These are phyloP conservation scores for Nemania diffusa DNA, from an alignment of 2,329 filamentous ascomycete genomes.

Conservation along the genomic window DNA sequence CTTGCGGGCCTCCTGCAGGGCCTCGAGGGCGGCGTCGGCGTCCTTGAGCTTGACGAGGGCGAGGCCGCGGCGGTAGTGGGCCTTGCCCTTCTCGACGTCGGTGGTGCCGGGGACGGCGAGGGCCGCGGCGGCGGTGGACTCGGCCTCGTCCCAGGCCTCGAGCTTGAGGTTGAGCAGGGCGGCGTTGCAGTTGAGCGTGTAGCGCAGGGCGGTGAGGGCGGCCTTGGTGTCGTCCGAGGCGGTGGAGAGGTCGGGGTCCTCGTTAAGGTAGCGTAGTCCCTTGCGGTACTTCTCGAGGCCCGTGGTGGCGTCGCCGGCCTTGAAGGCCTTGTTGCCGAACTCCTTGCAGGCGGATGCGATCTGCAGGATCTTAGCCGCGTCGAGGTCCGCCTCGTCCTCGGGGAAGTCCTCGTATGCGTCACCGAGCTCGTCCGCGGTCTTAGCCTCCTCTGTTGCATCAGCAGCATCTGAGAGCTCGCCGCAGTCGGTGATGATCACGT, in stretches of 20 bases:
- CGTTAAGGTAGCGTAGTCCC: conserved; percentile 70
- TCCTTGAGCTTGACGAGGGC: conserved; percentile 83
- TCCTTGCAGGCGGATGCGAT: conserved; percentile 89
- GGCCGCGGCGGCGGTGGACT: conserved; percentile 76
- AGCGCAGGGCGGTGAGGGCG: conserved; percentile 78
- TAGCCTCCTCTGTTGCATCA: conserved; percentile 67
- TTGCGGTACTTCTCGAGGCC: conserved; percentile 95
- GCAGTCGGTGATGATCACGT: conserved; percentile 82
- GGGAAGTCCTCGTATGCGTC: conserved; percentile 97
- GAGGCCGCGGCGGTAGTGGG: conserved; percentile 82
- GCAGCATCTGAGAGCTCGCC: conserved; percentile 82
- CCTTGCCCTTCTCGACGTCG: conserved; percentile 88
- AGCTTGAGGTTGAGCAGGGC: conserved; percentile 88
- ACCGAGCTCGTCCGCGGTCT: conserved; percentile 80
- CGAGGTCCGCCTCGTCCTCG: conserved; percentile 77
- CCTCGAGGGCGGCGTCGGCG: conserved; percentile 81
- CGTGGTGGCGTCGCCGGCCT: conserved; percentile 73
- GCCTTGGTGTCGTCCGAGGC: conserved; percentile 74
- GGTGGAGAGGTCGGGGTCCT: conserved; percentile 72
- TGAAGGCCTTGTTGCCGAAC: conserved; percentile 93
- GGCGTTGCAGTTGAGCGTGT: conserved; percentile 88
- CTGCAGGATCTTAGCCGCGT: conserved; percentile 75
- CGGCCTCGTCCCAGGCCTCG: conserved; percentile 74
- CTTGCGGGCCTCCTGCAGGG: conserved; percentile 79
- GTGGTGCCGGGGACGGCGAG: conserved; percentile 73